Percentiles rank a stretch among this genome's conserved stretches.
Conservation (phyloP, 148 eudicot genomes). For the Heliosperma pusillum region DNA sequence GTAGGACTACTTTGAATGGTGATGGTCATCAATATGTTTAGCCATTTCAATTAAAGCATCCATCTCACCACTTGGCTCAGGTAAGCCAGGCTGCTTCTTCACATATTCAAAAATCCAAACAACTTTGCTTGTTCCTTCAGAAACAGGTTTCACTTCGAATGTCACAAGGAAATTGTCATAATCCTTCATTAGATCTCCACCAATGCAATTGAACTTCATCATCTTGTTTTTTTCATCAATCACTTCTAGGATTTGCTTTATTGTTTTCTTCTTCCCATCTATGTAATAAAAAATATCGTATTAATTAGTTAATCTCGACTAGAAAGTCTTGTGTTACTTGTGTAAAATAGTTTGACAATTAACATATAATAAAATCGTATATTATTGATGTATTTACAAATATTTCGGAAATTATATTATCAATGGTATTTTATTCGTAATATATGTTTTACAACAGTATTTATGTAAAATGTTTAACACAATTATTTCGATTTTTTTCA, state of each 20-base stretch:
- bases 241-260: slow-evolving; percentile 20
- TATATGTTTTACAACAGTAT: too few relatives aligned
- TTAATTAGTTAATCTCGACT: too few relatives aligned
- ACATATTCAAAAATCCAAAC: slow-evolving; percentile 8
- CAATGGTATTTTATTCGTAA: too few relatives aligned
- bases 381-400: too few relatives aligned
- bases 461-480: too few relatives aligned
- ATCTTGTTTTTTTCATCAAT: slow-evolving; percentile 22
- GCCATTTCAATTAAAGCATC: slow-evolving; percentile 7
- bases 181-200: slow-evolving; percentile 21
- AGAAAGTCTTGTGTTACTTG: too few relatives aligned
- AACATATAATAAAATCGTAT: too few relatives aligned
- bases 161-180: slow-evolving; percentile 8
- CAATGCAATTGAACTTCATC: slow-evolving; percentile 22
- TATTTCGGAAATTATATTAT: too few relatives aligned
- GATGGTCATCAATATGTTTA: slow-evolving; percentile 5
- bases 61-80: slow-evolving; percentile 10
- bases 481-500: too few relatives aligned
- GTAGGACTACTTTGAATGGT: neutral
- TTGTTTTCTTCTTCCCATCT: slow-evolving; percentile 24
- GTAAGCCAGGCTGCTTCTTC: neutral
- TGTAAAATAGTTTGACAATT: too few relatives aligned
- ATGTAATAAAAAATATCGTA: too few relatives aligned
- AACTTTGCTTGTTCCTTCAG: slow-evolving; percentile 6
- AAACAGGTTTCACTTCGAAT: neutral